Base-by-base conservation (phyloP, 495 filamentous ascomycete species). In the Lepraria neglecta region DNA sequence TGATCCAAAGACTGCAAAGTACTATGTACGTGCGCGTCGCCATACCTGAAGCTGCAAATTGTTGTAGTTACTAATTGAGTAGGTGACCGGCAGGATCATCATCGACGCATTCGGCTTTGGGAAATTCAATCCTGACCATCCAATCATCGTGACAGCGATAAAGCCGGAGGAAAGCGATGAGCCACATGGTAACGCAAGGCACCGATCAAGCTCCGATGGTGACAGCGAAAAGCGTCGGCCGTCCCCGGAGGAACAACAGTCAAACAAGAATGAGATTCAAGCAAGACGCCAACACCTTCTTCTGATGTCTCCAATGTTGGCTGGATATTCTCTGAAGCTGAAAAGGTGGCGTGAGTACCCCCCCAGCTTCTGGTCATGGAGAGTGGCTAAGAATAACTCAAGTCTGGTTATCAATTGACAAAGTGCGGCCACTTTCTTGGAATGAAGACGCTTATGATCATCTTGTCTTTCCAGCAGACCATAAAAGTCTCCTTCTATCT, bases 311-410 rank as follows among this genome's bases (percentile, higher is more conserved):
- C 74, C 71, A 30, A 47, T 73, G 27, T 62, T 76, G n/a, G 58
- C 71, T n/a, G 75, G 74, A 0, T 77, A 72, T 58, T 64, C 70
- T n/a, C 64, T 76, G 43, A 74, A 73, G 62, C 71, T 68, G 46
- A 75, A 76, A 65, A 57, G 70, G 1, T 77, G 74, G 74, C 50
- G 58, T 60, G 19, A 57, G 58, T 60, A 19, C 17, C 28, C 28
- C 17, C 28, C 28, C n/a, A 72, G 62, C 51, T 60, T 75, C 43
- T 73, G 74, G 51, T 24, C 24, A 24, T 24, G 24, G 24, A 24
- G 24, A 24, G 24, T 2, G 24, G 24, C 24, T 24, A 24, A 24
- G 2, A 24, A 24, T 24, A 24, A 55, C 30, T 27, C 3, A 15
- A 31, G 45, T 47, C 17, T 47, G 45, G 45, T 12, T 47, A 24